phyloP scores from a whole-genome alignment of 2,329 filamentous ascomycete species.

The Sporothrix euskadiensis region DNA sequence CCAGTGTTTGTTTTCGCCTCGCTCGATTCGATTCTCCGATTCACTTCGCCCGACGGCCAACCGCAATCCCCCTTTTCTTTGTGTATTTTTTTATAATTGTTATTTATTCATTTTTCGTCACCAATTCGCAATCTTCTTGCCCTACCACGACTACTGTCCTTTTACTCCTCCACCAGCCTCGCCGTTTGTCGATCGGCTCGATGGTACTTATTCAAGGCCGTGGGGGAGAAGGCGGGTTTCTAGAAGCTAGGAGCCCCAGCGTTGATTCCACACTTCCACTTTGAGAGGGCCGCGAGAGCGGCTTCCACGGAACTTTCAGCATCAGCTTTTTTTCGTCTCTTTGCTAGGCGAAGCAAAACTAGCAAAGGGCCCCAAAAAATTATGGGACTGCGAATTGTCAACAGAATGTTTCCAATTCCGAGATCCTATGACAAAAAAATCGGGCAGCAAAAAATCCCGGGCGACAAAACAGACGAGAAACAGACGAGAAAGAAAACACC shows the following conservation, averaged over 20 bases:
- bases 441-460: not conserved
- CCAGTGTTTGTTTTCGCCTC: conserved; percentile 17
- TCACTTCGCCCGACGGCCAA: not conserved
- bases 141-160: not conserved
- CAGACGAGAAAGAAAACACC: not conserved
- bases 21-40: not conserved
- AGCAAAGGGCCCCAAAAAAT: not conserved
- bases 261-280: conserved; percentile 8
- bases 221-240: not conserved
- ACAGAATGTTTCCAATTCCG: not conserved
- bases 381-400: not conserved
- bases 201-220: not conserved
- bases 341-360: conserved; percentile 2
- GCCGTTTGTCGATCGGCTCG: not conserved
- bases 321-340: not conserved
- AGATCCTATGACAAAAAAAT: not conserved
- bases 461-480: not conserved
- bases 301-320: conserved; percentile 1
- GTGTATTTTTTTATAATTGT: not conserved
- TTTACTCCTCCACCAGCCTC: not conserved
- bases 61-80: not conserved
- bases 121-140: not conserved
- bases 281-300: not conserved
- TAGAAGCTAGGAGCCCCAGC: not conserved
- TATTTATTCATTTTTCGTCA: not conserved